phyloP scores from a whole-genome alignment of 2,329 filamentous ascomycete genomes.

The Chrysosphaeria jannelii region DNA sequence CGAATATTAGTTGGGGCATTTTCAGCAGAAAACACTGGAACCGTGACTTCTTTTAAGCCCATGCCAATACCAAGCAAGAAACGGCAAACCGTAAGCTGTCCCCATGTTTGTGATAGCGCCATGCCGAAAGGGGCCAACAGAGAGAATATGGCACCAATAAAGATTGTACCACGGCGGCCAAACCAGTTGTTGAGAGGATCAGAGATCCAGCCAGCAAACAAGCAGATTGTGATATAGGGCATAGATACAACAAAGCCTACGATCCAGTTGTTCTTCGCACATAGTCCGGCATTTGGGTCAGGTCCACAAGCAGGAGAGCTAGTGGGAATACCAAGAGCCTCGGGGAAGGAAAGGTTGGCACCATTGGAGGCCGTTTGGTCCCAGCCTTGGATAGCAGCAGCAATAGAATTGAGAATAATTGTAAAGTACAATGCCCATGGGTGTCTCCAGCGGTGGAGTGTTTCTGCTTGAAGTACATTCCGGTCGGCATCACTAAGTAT shows the following conservation, averaged over 20 bases:
- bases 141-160: constrained; percentile 43
- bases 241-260: constrained; percentile 27
- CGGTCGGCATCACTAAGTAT: constrained; percentile 10
- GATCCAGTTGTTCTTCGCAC: constrained; percentile 22
- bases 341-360: constrained; percentile 29
- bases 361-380: constrained; percentile 31
- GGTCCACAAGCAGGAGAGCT: constrained; percentile 8
- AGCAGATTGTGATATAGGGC: constrained; percentile 12
- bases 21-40: constrained; percentile 51
- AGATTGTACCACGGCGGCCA: constrained; percentile 29
- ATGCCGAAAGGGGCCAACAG: constrained; percentile 36
- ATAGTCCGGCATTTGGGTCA: constrained; percentile 10
- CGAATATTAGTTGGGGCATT: constrained; percentile 37
- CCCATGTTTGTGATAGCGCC: constrained; percentile 41
- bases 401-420: constrained; percentile 35
- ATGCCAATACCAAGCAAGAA: constrained; percentile 51
- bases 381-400: constrained; percentile 40
- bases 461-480: constrained; percentile 24
- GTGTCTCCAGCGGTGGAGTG: constrained; percentile 29
- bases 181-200: constrained; percentile 19
- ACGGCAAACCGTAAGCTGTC: constrained; percentile 33
- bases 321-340: constrained; percentile 17
- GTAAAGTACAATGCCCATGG: constrained; percentile 32
- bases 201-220: constrained; percentile 26
- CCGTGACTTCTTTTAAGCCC: constrained; percentile 33